Evolutionary conservation across 2,329 filamentous ascomycete species (phyloP), one percentile per base, ranked within the genome.

Genomic region (Cercospora nicotianae): DNA sequence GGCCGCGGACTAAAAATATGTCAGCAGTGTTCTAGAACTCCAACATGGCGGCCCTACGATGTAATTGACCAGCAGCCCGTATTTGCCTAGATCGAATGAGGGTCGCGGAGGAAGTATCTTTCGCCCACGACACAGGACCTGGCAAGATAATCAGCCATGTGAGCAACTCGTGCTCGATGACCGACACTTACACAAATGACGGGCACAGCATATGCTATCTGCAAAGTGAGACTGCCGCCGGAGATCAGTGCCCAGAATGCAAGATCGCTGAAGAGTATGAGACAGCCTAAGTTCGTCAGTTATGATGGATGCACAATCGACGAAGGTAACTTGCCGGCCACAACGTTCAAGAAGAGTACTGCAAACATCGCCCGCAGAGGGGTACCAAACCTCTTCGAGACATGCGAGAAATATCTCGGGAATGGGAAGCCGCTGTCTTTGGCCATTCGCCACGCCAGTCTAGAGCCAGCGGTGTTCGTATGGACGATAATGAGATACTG

Each of bases 401-500:
- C 23, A n/a, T 57, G 53, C 53, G 53, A 57, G 53, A 57, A 57
- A 31, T 57, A 57, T 5, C 10, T 18, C 6, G 10, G 53, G 36
- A 64, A 64, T 13, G 63, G 63, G 31, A 64, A 60, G 18, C 63
- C 63, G 20, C 36, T 31, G n/a, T 64, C 63, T 10, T 58, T 64
- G 1, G 63, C 63, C 63, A 64, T 64, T 10, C 63, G 48, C 63
- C 63, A 64, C 8, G 63, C 63, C 13, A 64, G 53, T 42, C 63
- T 55, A 20, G 45, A 58, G 33, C 51, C 63, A 23, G 53, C 51
- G 2, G 63, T 64, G 36, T 64, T 64, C n/a, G 63, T 60, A 55
- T 64, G 63, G n/a, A 64, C 63, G 20, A 64, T 64, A 33, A 64
- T 64, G 51, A 64, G 51, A 20, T 64, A 64, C 63, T 59, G 42